These are phyloP conservation scores for Panaeolus cyanescens DNA, from an alignment of 768 basidiomycete genomes.

Conservation along the genomic window DNA sequence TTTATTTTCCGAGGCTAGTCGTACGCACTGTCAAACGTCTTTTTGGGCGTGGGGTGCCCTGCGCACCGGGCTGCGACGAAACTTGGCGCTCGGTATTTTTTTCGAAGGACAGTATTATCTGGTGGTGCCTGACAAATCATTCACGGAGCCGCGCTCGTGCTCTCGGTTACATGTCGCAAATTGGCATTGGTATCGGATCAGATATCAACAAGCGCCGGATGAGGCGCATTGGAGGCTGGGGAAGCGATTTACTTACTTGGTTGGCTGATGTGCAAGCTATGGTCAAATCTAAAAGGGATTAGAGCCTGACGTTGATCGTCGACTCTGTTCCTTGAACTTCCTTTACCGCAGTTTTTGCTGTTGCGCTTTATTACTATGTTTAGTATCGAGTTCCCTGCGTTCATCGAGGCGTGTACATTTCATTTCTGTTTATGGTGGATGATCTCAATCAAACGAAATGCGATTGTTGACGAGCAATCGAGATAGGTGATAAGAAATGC, in stretches of 20 bases:
- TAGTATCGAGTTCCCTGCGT: background rate
- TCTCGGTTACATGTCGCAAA: conserved; percentile 23
- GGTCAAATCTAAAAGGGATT: background rate
- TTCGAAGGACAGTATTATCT: conserved; percentile 48
- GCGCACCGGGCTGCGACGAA: conserved; percentile 52
- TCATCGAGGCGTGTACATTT: background rate
- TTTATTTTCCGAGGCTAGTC: conserved; percentile 60
- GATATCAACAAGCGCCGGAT: conserved; percentile 33
- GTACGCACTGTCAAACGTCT: conserved; percentile 50
- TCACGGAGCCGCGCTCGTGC: conserved; percentile 20
- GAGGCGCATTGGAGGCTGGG: conserved; percentile 52
- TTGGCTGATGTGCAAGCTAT: conserved; percentile 22
- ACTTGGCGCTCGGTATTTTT: conserved; percentile 39
- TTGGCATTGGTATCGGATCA: conserved; percentile 31
- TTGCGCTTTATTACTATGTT: background rate
- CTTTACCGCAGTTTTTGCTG: background rate
- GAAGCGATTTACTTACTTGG: conserved; percentile 41
- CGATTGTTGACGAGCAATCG: background rate
- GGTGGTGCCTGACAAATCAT: conserved; percentile 48
- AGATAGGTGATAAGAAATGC: background rate
- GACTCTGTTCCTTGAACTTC: background rate
- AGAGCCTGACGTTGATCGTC: background rate
- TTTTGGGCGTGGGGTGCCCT: conserved; percentile 28
- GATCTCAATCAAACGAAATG: background rate
- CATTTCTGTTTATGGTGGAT: background rate